Conservation (phyloP, 2,329 filamentous ascomycete species). For the Alternaria postmessia region DNA sequence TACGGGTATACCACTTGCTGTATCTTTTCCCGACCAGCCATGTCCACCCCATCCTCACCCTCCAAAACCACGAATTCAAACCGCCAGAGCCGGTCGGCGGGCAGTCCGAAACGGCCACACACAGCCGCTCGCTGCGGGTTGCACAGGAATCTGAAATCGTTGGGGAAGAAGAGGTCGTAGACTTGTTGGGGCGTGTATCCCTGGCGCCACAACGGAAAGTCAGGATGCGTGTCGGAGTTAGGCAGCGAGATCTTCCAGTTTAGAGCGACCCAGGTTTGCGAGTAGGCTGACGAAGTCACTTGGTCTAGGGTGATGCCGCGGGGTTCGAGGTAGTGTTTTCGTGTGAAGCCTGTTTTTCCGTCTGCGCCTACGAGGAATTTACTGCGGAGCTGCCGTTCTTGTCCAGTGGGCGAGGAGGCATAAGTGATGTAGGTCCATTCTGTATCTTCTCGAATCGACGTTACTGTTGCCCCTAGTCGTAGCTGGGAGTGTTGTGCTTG, state of each 20-base stretch:
- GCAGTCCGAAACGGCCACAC: not conserved
- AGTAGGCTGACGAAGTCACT: not conserved
- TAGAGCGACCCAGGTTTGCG: not conserved
- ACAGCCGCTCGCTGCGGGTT: slow-evolving; percentile 1
- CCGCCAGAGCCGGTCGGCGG: not conserved
- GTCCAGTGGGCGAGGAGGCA: not conserved
- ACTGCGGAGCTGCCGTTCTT: not conserved
- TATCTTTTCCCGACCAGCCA: not conserved
- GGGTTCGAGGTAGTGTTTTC: slow-evolving; percentile 4
- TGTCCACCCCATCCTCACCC: not conserved
- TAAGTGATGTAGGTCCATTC: not conserved
- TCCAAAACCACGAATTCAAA: not conserved
- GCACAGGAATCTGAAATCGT: not conserved
- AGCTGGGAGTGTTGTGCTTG: not conserved
- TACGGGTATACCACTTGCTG: not conserved
- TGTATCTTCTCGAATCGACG: not conserved
- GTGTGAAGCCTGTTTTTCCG: not conserved
- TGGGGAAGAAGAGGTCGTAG: not conserved
- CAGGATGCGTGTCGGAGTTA: not conserved
- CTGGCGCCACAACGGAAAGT: not conserved
- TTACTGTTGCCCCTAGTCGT: not conserved
- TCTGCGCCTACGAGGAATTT: slow-evolving; percentile 4
- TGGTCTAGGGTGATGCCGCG: not conserved
- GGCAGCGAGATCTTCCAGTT: not conserved
- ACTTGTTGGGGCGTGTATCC: not conserved